Conservation (phyloP, 306 rosid species). For the Quercus ilex region DNA sequence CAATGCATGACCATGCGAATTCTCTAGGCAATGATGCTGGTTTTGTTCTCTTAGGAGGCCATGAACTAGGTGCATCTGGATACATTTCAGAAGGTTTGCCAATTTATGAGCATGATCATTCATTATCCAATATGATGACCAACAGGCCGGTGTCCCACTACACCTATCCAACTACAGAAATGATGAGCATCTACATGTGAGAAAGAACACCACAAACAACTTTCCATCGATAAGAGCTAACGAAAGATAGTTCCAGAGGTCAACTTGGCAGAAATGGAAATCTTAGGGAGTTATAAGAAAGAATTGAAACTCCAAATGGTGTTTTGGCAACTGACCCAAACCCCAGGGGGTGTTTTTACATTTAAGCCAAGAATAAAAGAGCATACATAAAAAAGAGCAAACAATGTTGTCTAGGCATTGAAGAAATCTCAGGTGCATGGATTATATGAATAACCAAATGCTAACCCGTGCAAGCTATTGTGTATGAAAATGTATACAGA, state of each 20-base stretch:
- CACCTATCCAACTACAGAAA: background rate
- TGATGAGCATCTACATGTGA: slow-evolving; percentile 5
- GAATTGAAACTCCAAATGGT: background rate
- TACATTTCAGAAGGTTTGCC: background rate
- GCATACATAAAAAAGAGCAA: background rate
- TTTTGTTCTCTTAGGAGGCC: slow-evolving; percentile 13
- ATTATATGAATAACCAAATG: background rate
- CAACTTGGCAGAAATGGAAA: background rate
- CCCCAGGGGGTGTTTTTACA: no score
- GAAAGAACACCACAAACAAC: background rate
- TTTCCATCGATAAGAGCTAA: background rate
- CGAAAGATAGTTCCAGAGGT: background rate
- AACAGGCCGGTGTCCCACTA: slow-evolving; percentile 8
- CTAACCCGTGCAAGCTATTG: no score
- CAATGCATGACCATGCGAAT: slow-evolving; percentile 2
- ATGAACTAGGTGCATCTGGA: slow-evolving; percentile 20
- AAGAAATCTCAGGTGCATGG: background rate
- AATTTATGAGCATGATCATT: slow-evolving; percentile 1
- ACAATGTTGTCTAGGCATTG: background rate
- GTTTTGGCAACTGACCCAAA: background rate
- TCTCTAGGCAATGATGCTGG: slow-evolving; percentile 2
- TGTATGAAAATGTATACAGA: no score
- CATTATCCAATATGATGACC: slow-evolving; percentile 6
- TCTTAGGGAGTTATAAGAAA: background rate
- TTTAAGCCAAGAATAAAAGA: background rate